Base-by-base conservation (phyloP, 331 rosid genomes). In the Telfairia occidentalis region DNA sequence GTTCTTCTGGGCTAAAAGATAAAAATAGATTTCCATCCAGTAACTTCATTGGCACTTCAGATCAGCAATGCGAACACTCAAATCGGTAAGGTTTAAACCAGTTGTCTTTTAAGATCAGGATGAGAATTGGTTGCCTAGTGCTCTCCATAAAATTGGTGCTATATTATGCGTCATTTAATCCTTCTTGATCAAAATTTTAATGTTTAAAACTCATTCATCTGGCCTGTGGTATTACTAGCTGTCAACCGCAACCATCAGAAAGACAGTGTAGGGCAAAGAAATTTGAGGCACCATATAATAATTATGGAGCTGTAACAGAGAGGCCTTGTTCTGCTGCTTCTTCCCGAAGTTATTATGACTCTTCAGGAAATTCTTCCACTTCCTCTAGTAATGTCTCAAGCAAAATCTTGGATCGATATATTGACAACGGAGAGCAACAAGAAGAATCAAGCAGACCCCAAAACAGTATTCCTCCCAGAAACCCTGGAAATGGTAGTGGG, bases 381-480 rank as follows among this genome's bases (percentile, higher is more conserved):
- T 64, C 86, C 80, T 95, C 97, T 53, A 88, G 98, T 87, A 91
- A 86, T 79, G 59, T 81, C 73, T 89, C 97, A 1, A 79, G 88
- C 77, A 92, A 86, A 78, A 45, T 89, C 80, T 80, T 92, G 78
- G 97, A 95, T 80, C 92, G 96, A 69, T 95, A 80, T 81, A 90
- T 95, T 67, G 99, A 91, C 37, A 92, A 91, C 28, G 97, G 96
- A 78, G 97, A 95, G 84, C 97, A 86, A 84, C 92, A 83, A 75
- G 87, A 83, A 63, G 92, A 82, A 79, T 81, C 78, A 52, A 81
- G 80, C 65, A 86, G 79, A 70, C 71, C 81, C 26, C 77, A 82
- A 70, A 82, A 71, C 29, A 29, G 60, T 82, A 79, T 10, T 77
- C 79, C 86, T 43, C 85, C 84, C 42, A 84, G 83, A 55, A 79